Percentiles rank a stretch among this genome's conserved stretches.
phyloP scores from a whole-genome alignment of 331 rosid species.

The Spiraea crenata region DNA sequence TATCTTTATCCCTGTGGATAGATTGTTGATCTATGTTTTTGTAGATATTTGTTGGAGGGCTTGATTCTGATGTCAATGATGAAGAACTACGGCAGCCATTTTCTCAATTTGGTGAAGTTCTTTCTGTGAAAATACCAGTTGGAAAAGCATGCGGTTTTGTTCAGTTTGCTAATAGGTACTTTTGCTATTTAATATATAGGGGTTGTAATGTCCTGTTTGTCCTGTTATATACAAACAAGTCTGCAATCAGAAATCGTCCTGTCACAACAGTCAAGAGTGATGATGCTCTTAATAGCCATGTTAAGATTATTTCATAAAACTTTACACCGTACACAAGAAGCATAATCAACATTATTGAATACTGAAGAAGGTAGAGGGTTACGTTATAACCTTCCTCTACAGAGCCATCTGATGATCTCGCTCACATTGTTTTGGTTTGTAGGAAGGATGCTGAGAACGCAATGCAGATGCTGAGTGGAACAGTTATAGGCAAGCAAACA shows the following conservation, averaged over 20 bases:
- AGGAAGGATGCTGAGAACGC: constrained; percentile 97
- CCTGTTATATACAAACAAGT: neutral
- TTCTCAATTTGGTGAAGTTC: constrained; percentile 82
- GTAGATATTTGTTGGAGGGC: constrained; percentile 98
- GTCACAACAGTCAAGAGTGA: neutral
- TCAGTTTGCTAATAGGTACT: constrained; percentile 89
- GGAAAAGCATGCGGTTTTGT: constrained; percentile 99
- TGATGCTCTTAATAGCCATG: neutral
- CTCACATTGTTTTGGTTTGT: constrained; percentile 16
- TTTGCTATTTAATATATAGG: neutral
- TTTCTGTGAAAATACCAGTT: constrained; percentile 90
- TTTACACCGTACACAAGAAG: neutral
- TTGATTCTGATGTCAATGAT: constrained; percentile 87
- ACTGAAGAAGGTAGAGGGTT: neutral
- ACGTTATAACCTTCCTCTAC: neutral
- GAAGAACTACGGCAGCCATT: constrained; percentile 91
- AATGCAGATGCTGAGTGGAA: constrained; percentile 77
- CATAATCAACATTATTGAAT: neutral
- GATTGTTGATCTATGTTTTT: constrained; percentile 27
- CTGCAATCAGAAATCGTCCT: neutral
- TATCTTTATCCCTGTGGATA: constrained; percentile 11
- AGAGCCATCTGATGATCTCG: neutral
- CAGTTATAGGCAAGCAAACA: constrained; percentile 89
- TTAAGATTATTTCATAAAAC: neutral
- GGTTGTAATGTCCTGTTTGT: neutral